Evolutionary conservation across 1,284 basidiomycete genomes (phyloP).

Genomic region (Cryptococcus sp.): DNA sequence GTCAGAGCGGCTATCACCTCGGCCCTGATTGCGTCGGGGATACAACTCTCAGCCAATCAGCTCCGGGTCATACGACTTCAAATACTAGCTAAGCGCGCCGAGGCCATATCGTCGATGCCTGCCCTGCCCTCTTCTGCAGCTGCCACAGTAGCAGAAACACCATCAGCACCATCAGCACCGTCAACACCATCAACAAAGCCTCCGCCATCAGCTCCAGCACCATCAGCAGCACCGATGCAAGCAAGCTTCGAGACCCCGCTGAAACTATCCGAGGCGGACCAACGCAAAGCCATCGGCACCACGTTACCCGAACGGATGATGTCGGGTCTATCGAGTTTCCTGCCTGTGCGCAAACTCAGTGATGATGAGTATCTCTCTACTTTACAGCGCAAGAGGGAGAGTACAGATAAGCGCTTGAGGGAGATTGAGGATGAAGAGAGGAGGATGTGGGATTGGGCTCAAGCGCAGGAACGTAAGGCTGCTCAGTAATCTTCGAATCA

Average conservation of each 20-base stretch:
- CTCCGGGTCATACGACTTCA: slow-evolving; percentile 34
- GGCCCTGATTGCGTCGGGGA: slow-evolving; percentile 32
- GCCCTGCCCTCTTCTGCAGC: not conserved
- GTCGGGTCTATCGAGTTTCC: slow-evolving; percentile 25
- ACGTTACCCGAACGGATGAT: slow-evolving; percentile 39
- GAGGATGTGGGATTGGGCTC: slow-evolving; percentile 30
- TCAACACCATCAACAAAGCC: not conserved
- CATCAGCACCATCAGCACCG: not conserved
- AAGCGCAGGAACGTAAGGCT: not conserved
- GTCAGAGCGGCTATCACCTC: slow-evolving; percentile 39
- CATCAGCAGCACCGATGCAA: slow-evolving; percentile 6
- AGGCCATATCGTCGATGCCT: not conserved
- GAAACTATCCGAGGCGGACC: not conserved
- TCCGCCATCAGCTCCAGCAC: slow-evolving; percentile 1
- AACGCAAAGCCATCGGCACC: not conserved
- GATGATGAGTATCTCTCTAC: slow-evolving; percentile 45
- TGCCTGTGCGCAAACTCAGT: slow-evolving; percentile 43
- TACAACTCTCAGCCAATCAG: slow-evolving; percentile 42
- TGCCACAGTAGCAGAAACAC: not conserved
- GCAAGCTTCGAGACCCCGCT: not conserved
- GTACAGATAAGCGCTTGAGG: slow-evolving; percentile 33
- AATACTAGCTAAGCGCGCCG: slow-evolving; percentile 27
- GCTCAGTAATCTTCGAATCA: not conserved
- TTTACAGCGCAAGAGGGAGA: slow-evolving; percentile 35
- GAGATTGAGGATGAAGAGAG: slow-evolving; percentile 45